Percentiles rank a stretch among this genome's conserved stretches.
phyloP scores from a whole-genome alignment of 2,329 filamentous ascomycete species.

The Orbilia blumenaviensis region DNA sequence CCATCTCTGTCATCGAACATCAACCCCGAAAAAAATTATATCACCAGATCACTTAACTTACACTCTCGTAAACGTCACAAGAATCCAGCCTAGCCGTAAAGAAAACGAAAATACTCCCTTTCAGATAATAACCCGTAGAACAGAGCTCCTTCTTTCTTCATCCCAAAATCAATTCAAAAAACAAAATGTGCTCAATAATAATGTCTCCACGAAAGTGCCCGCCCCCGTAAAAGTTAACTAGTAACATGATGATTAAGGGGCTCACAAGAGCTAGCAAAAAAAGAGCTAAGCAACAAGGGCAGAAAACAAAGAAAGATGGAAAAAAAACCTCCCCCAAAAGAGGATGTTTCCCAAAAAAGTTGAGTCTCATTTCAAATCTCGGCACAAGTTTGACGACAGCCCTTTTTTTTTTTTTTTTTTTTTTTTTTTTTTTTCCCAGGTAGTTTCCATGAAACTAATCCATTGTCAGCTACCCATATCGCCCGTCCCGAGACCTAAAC shows the following conservation, averaged over 20 bases:
- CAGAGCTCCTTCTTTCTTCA: slow-evolving; percentile 24
- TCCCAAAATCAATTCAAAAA: slow-evolving; percentile 1
- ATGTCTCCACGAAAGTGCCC: slow-evolving; percentile 36
- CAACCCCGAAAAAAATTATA: background rate
- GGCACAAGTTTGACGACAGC: slow-evolving; percentile 31
- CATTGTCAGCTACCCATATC: background rate
- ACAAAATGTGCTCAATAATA: slow-evolving; percentile 15
- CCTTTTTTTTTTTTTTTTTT: background rate
- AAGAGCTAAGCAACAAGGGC: background rate
- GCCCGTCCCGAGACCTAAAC: slow-evolving; percentile 7
- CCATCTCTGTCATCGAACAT: slow-evolving; percentile 36
- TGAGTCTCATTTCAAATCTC: slow-evolving; percentile 30
- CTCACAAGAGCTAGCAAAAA: slow-evolving; percentile 21
- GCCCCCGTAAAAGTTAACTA: slow-evolving; percentile 12
- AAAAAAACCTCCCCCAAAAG: background rate
- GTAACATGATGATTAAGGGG: slow-evolving; percentile 52
- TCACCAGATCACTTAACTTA: background rate
- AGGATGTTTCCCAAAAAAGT: slow-evolving; percentile 13
- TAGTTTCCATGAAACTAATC: background rate
- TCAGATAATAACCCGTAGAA: slow-evolving; percentile 3
- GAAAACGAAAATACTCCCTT: background rate
- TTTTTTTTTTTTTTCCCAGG: too few relatives aligned
- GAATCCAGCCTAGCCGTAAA: slow-evolving; percentile 5
- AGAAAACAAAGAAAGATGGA: background rate
- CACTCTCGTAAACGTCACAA: background rate